Evolutionary conservation across 2,329 filamentous ascomycete genomes (phyloP), one percentile per base, ranked within the genome.

Genomic region (Verticillium tricorpus): DNA sequence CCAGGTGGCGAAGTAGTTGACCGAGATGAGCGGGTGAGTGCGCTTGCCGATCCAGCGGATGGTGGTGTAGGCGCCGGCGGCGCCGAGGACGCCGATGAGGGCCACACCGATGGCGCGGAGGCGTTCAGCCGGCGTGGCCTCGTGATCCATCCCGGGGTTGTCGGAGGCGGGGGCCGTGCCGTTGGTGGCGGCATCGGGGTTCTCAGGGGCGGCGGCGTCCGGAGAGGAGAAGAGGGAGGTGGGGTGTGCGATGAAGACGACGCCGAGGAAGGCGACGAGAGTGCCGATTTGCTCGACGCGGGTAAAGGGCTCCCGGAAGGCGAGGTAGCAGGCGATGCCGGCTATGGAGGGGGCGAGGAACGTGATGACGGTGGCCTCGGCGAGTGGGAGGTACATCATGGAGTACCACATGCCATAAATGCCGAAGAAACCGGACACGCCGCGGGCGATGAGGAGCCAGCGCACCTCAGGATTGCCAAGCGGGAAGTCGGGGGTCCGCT

Each of bases 361-460:
- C 9, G 92, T 95, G 60, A 97, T 89, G 37, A 97, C 93, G 0
- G 91, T 95, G 2, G 93, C 92, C 72, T 97, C 93, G 17, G 92
- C 90, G 2, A 97, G 82, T 0, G 92, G 91, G 3, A 97, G 84
- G 69, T 96, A 96, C 70, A 91, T 84, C 62, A 82, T 82, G 12
- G 78, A 82, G 65, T 77, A 82, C 81, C 80, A 96, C 76, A 95
- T 85, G 39, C 90, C 90, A 72, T 89, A 93, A 4, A 96, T 89
- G 12, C 91, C 92, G 71, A 92, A 90, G 71, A 83, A 84, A n/a
- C 92, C 93, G 34, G 82, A 82, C 2, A 90, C 72, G 0, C 91
- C 91, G 68, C 93, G 82, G 11, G 85, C 74, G 1, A 91, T 72
- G 4, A 97, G 79, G 6, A 96, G 77, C 69, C 80, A 80, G 40